These are phyloP conservation scores for Bipolaris zeicola DNA, from an alignment of 2,329 filamentous ascomycete species.

Conservation along the genomic window DNA sequence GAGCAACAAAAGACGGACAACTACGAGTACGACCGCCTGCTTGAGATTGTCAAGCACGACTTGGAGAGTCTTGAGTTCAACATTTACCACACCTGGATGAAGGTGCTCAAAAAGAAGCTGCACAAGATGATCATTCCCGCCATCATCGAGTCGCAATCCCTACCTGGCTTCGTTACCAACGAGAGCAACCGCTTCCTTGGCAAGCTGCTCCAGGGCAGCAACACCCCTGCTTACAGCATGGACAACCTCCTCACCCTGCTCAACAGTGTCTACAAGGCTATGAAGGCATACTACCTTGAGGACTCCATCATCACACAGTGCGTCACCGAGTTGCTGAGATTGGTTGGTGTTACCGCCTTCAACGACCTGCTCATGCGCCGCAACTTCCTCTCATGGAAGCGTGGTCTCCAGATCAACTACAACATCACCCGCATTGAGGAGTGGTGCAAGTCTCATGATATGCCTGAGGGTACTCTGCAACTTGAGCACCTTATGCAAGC, in stretches of 20 bases:
- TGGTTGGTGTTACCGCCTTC: conserved; percentile 97
- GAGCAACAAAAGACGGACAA: conserved; percentile 99
- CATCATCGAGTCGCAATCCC: conserved; percentile 97
- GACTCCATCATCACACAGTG: conserved; percentile 96
- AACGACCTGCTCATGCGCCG: conserved; percentile 97
- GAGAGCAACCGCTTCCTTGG: conserved; percentile 98
- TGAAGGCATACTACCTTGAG: conserved; percentile 98
- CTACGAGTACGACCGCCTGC: conserved; percentile 94
- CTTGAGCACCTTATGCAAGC: conserved; percentile 99
- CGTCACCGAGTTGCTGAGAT: conserved; percentile 86
- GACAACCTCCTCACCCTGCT: conserved; percentile 94
- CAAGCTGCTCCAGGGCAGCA: conserved; percentile 91
- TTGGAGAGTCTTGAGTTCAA: conserved; percentile 98
- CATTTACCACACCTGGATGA: conserved; percentile 99
- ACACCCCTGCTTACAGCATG: conserved; percentile 97
- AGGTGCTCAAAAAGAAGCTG: conserved; percentile 98
- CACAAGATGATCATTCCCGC: conserved; percentile 99
- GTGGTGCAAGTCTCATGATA: conserved; percentile 99
- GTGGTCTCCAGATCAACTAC: conserved; percentile 98
- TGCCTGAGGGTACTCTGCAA: conserved; percentile 97
- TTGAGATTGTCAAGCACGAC: conserved; percentile 99
- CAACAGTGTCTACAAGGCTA: conserved; percentile 97
- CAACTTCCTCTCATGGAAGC: conserved; percentile 99
- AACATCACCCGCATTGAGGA: conserved; percentile 99
- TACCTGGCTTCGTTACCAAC: conserved; percentile 97